phyloP scores from a whole-genome alignment of 1,284 basidiomycete species.

The Trichosporon sp. region DNA sequence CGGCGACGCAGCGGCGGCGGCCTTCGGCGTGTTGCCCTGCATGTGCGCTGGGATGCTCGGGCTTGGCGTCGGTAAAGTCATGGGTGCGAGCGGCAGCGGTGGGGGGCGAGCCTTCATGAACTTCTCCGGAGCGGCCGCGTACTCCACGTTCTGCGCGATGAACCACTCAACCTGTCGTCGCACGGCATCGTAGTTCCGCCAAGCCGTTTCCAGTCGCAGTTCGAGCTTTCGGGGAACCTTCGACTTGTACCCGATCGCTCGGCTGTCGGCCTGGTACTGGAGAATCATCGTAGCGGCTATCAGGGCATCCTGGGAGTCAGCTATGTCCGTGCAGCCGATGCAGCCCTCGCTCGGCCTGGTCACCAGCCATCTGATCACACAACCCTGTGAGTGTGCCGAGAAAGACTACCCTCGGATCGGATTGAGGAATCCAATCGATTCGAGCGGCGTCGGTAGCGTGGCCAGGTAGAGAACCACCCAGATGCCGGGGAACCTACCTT shows the following conservation, averaged over 20 bases:
- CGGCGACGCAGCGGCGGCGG: conserved; percentile 22
- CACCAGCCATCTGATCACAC: neutral
- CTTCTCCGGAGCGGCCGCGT: conserved; percentile 20
- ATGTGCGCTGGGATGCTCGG: conserved; percentile 15
- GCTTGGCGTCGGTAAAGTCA: conserved; percentile 20
- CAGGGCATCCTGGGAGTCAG: conserved; percentile 27
- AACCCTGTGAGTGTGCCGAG: neutral
- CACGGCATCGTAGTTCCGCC: conserved; percentile 29
- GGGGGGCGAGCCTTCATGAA: conserved; percentile 20
- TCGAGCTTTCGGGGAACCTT: conserved; percentile 22
- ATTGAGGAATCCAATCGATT: neutral
- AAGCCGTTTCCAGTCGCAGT: conserved; percentile 23
- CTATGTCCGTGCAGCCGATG: neutral
- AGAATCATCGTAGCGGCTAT: conserved; percentile 28
- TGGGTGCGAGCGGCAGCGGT: conserved; percentile 17
- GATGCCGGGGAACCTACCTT: conserved; percentile 18
- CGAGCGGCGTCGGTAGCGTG: neutral
- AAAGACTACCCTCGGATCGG: neutral
- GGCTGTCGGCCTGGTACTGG: conserved; percentile 26
- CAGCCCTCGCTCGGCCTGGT: neutral
- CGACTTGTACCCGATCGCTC: conserved; percentile 17
- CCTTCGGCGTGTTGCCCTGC: neutral
- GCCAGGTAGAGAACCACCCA: no score
- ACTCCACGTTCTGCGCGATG: conserved; percentile 25
- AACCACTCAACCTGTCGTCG: conserved; percentile 34